Conservation (phyloP, 441 rosid species). For the Francoa sonchifolia region DNA sequence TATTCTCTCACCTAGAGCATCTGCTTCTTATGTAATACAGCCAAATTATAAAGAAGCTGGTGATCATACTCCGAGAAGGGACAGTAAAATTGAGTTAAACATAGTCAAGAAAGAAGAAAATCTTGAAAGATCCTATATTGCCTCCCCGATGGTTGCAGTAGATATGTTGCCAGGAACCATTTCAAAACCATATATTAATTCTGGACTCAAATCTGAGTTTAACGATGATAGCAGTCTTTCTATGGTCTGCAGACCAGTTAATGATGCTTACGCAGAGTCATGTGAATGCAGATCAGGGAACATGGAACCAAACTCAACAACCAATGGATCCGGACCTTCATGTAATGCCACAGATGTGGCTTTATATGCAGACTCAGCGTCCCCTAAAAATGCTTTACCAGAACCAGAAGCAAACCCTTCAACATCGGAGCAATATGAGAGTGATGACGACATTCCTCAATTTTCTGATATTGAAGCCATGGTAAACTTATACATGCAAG, state of each 20-base stretch:
- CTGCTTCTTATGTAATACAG: constrained; percentile 4
- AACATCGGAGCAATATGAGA: constrained; percentile 16
- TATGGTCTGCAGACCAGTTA: constrained; percentile 9
- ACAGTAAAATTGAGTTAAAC: constrained; percentile 13
- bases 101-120: constrained; percentile 21
- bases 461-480: constrained; percentile 37
- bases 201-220: constrained; percentile 20
- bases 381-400: constrained; percentile 10
- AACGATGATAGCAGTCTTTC: constrained; percentile 11
- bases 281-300: constrained; percentile 11
- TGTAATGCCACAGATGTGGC: constrained; percentile 11
- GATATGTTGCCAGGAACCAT: constrained; percentile 13
- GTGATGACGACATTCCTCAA: constrained; percentile 22
- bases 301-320: constrained; percentile 9
- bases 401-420: constrained; percentile 16
- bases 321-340: constrained; percentile 12
- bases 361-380: constrained; percentile 15
- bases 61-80: constrained; percentile 5
- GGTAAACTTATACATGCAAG: too few relatives aligned
- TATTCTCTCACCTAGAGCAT: constrained; percentile 13
- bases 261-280: constrained; percentile 6
- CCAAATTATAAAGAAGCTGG: constrained; percentile 4
- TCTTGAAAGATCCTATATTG: constrained; percentile 8
- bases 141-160: constrained; percentile 7
- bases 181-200: constrained; percentile 12